phyloP scores from a whole-genome alignment of 1,284 basidiomycete species.

The Golubevia pallescens region DNA sequence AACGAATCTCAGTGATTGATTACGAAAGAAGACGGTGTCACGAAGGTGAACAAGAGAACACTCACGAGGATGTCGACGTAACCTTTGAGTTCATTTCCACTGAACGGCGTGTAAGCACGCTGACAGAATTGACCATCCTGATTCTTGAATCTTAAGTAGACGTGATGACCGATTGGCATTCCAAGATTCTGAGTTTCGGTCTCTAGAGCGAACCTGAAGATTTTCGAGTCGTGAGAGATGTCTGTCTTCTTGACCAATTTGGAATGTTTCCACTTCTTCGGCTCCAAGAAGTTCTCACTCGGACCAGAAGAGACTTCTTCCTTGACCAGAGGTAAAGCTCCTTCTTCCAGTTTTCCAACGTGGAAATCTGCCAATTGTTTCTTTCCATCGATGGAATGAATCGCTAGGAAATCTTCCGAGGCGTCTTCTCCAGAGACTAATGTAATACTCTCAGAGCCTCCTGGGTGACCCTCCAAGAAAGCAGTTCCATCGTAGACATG shows the following conservation, averaged over 20 bases:
- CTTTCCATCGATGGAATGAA: slow-evolving; percentile 70
- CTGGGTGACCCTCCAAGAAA: slow-evolving; percentile 69
- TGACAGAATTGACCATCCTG: slow-evolving; percentile 68
- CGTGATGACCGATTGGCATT: slow-evolving; percentile 73
- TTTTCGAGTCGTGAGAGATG: slow-evolving; percentile 69
- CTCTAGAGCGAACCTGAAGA: slow-evolving; percentile 71
- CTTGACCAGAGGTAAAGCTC: slow-evolving; percentile 54
- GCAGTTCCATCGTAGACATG: slow-evolving; percentile 63
- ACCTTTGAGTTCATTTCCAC: slow-evolving; percentile 67
- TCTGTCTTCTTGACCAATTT: slow-evolving; percentile 66
- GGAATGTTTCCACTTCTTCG: slow-evolving; percentile 70
- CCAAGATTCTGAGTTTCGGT: slow-evolving; percentile 68
- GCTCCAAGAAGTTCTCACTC: slow-evolving; percentile 67
- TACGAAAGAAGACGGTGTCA: background rate
- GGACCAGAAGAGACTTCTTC: slow-evolving; percentile 26
- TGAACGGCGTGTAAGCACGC: slow-evolving; percentile 74
- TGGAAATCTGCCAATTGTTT: slow-evolving; percentile 68
- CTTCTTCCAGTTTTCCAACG: slow-evolving; percentile 26
- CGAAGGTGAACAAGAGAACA: background rate
- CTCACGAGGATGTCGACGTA: slow-evolving; percentile 66
- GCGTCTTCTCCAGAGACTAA: slow-evolving; percentile 73
- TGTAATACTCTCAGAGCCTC: slow-evolving; percentile 72
- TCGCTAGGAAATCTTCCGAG: slow-evolving; percentile 72
- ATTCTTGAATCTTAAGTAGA: slow-evolving; percentile 63
- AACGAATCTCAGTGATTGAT: background rate